Evolutionary conservation across 2,329 filamentous ascomycete genomes (phyloP).

Genomic region (Sclerotinia spermophila): DNA sequence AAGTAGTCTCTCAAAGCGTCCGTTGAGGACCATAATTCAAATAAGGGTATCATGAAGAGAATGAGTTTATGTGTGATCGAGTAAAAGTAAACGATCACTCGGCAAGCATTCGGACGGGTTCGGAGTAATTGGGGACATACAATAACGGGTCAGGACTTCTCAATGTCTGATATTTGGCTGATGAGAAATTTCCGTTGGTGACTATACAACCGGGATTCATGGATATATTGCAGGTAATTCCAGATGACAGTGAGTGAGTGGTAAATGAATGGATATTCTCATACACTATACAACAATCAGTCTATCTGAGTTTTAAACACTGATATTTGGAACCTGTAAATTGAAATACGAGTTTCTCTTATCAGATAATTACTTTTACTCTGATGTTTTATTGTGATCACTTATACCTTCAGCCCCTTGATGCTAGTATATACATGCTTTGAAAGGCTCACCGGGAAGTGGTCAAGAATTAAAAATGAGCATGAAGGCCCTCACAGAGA

Average conservation of each 20-base stretch:
- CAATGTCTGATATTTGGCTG: neutral
- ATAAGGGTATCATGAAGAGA: constrained; percentile 67
- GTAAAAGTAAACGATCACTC: constrained; percentile 42
- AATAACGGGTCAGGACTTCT: too few relatives aligned
- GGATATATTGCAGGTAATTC: too few relatives aligned
- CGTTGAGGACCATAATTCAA: constrained; percentile 76
- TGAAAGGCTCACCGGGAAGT: neutral
- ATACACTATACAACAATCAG: neutral
- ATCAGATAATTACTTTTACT: neutral
- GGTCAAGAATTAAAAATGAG: neutral
- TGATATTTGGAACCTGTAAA: neutral
- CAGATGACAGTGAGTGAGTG: too few relatives aligned
- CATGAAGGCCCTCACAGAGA: constrained; percentile 33
- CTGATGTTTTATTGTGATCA: neutral
- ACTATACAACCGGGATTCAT: too few relatives aligned
- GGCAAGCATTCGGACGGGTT: neutral
- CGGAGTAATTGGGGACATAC: too few relatives aligned
- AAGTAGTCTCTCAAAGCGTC: constrained; percentile 58
- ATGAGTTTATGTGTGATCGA: constrained; percentile 75
- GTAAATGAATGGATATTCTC: neutral
- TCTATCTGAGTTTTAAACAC: neutral
- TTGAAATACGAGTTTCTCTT: neutral
- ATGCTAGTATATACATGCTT: neutral
- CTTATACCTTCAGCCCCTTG: neutral
- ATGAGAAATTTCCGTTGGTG: neutral